Percentiles rank a stretch among this genome's conserved stretches.
Evolutionary conservation across 805 yeast species (phyloP).

Genomic region (Pichia kluyveri): DNA sequence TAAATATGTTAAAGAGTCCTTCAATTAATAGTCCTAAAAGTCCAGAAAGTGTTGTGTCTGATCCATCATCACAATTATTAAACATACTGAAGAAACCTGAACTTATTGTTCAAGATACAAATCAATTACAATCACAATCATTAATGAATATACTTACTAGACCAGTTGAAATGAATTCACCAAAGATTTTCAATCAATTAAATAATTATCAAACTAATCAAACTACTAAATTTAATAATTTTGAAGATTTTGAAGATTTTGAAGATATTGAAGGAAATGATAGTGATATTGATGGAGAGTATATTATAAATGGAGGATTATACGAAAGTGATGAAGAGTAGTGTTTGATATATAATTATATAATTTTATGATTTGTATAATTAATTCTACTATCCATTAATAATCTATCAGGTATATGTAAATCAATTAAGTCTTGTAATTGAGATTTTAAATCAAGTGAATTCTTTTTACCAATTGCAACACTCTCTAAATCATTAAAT

Average conservation of each 20-base stretch:
- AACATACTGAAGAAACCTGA: too few species aligned
- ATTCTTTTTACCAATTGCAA: conserved; percentile 56
- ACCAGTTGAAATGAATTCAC: background rate
- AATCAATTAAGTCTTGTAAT: conserved; percentile 55
- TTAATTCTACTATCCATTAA: conserved; percentile 70
- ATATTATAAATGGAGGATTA: conserved; percentile 10
- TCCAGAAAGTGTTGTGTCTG: too few species aligned
- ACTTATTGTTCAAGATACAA: too few species aligned
- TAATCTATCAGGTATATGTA: conserved; percentile 70
- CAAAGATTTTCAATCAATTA: too few species aligned
- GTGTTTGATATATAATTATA: conserved; percentile 8
- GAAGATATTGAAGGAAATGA: background rate
- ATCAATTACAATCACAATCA: background rate
- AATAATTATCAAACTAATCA: background rate
- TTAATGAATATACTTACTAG: too few species aligned
- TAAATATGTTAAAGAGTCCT: conserved; percentile 8
- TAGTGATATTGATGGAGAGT: conserved; percentile 12
- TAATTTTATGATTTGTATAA: conserved; percentile 13
- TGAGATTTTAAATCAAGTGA: conserved; percentile 55
- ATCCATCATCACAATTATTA: too few species aligned
- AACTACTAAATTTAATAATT: conserved; percentile 15
- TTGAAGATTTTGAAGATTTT: conserved; percentile 13
- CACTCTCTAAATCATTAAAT: conserved; percentile 66
- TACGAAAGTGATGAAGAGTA: conserved; percentile 1
- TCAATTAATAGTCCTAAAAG: background rate